A percentile compares a stretch with the other conserved stretches of the same genome.
Conservation (phyloP, 192 early-diverging fungal genomes). For the Backusella tarrabulga region DNA sequence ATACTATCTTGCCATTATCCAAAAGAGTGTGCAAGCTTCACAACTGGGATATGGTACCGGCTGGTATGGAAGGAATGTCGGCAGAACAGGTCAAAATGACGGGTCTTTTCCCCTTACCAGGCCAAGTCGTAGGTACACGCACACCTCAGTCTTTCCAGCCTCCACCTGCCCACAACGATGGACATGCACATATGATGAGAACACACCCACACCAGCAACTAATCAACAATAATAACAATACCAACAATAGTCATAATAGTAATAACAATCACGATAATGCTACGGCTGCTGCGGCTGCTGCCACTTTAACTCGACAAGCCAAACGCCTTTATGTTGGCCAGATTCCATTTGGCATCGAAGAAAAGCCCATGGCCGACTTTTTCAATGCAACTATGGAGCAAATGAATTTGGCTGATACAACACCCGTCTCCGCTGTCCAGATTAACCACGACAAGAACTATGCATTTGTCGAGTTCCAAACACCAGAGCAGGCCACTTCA, state of each 20-base stretch:
- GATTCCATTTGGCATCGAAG: slow-evolving; percentile 74
- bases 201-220: slow-evolving; percentile 12
- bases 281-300: slow-evolving; percentile 47
- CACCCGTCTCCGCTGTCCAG: slow-evolving; percentile 78
- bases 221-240: not conserved
- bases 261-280: slow-evolving; percentile 24
- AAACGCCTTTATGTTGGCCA: slow-evolving; percentile 91
- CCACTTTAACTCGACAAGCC: slow-evolving; percentile 71
- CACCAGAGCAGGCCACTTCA: slow-evolving; percentile 83
- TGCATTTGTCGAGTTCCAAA: slow-evolving; percentile 93
- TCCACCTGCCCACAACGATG: slow-evolving; percentile 3
- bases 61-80: slow-evolving; percentile 83
- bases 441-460: slow-evolving; percentile 95
- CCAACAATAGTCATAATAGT: slow-evolving; percentile 30
- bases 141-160: slow-evolving; percentile 26
- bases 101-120: slow-evolving; percentile 78
- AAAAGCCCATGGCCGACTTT: slow-evolving; percentile 75
- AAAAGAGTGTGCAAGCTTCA: slow-evolving; percentile 74
- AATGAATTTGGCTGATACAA: slow-evolving; percentile 66
- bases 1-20: slow-evolving; percentile 71
- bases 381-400: slow-evolving; percentile 87
- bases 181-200: slow-evolving; percentile 11
- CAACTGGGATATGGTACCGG: slow-evolving; percentile 92
- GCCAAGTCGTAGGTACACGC: slow-evolving; percentile 49
- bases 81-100: slow-evolving; percentile 87